phyloP scores from a whole-genome alignment of 2,329 filamentous ascomycete species.

The Fusarium luffae region DNA sequence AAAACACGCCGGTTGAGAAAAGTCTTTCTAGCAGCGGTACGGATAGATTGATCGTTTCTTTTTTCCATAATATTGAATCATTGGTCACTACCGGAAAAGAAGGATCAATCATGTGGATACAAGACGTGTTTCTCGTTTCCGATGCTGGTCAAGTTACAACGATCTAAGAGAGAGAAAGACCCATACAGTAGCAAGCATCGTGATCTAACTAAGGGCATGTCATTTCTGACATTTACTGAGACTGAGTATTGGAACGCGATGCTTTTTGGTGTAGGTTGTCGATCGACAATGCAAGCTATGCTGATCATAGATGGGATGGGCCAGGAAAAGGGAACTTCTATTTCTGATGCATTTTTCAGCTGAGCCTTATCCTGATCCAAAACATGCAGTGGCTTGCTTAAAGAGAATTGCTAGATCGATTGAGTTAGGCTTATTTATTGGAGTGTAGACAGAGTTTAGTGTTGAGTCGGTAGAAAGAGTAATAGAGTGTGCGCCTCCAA shows the following conservation, averaged over 20 bases:
- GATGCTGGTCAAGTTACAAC: constrained; percentile 19
- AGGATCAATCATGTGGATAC: constrained; percentile 33
- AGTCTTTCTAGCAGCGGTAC: constrained; percentile 7
- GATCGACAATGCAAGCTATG: constrained; percentile 1
- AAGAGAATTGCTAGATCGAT: background rate
- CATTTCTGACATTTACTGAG: constrained; percentile 13
- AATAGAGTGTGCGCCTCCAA: background rate
- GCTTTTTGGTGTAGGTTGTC: background rate
- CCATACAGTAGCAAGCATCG: constrained; percentile 11
- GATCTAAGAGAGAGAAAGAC: constrained; percentile 6
- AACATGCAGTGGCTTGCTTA: constrained; percentile 20
- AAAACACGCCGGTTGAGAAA: constrained; percentile 21
- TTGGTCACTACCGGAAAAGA: constrained; percentile 23
- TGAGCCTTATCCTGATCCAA: constrained; percentile 11
- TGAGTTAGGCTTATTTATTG: constrained; percentile 2
- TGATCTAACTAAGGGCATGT: constrained; percentile 4
- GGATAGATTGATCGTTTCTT: constrained; percentile 11
- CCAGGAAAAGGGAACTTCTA: background rate
- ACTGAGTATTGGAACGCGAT: background rate
- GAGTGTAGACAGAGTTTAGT: constrained; percentile 16
- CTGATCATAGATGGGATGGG: constrained; percentile 2
- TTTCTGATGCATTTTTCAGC: constrained; percentile 11
- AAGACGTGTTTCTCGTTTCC: constrained; percentile 18
- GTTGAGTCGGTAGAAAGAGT: constrained; percentile 10
- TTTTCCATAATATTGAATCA: constrained; percentile 23